Conservation (phyloP, 129 eudicot species). For the Artemisia argyi region DNA sequence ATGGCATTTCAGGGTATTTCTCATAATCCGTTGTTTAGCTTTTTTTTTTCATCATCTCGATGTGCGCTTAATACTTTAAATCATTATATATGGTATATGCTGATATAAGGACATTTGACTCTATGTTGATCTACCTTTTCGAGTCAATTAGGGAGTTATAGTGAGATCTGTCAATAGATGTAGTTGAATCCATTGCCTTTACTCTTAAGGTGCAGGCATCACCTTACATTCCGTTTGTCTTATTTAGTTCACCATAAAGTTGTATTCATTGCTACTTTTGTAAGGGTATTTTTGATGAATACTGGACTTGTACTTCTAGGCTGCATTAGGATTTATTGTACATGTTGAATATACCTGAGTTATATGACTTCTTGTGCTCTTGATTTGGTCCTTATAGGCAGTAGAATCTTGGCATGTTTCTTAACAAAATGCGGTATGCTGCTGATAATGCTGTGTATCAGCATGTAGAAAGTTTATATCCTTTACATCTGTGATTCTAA, state of each 20-base stretch:
- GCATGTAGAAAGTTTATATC: neutral
- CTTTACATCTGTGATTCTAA: neutral
- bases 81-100: neutral
- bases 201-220: too few species aligned
- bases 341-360: neutral
- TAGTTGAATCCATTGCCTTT: neutral
- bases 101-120: neutral
- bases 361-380: neutral
- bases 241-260: too few species aligned
- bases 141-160: neutral
- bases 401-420: neutral
- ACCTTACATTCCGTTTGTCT: too few species aligned
- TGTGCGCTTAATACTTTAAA: too few species aligned
- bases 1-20: too few species aligned
- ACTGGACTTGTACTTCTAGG: neutral
- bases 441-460: neutral
- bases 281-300: too few species aligned
- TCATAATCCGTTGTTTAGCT: too few species aligned
- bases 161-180: constrained; percentile 1
- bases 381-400: neutral
- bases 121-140: neutral
- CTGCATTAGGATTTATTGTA: neutral
- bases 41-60: too few species aligned
- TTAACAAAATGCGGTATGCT: neutral
- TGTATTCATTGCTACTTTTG: too few species aligned